These are phyloP conservation scores for Beauveria medogensis DNA, from an alignment of 2,329 filamentous ascomycete species.

Conservation along the genomic window DNA sequence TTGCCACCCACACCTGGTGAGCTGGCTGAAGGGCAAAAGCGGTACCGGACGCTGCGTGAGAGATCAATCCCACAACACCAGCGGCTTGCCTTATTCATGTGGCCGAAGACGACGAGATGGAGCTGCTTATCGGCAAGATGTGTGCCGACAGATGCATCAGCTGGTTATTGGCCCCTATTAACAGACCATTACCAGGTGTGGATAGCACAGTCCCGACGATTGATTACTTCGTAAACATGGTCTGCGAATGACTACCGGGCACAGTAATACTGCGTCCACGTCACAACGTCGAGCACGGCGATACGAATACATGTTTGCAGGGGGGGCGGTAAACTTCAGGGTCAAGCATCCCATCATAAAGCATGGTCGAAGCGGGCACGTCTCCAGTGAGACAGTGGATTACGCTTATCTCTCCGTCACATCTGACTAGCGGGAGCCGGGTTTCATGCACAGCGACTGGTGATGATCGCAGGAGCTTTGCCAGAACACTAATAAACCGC, in stretches of 20 bases:
- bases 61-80: neutral
- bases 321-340: neutral
- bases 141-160: neutral
- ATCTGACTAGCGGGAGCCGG: slow-evolving; percentile 1
- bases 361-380: slow-evolving; percentile 1
- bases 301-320: neutral
- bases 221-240: neutral
- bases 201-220: neutral
- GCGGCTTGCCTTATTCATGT: neutral
- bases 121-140: neutral
- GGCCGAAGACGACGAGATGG: neutral
- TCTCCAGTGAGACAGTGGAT: slow-evolving; percentile 10
- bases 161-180: neutral
- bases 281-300: neutral
- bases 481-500: neutral
- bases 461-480: neutral
- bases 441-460: neutral
- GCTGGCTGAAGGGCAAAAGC: neutral
- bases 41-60: slow-evolving; percentile 6
- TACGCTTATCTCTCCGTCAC: slow-evolving; percentile 12
- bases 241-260: neutral
- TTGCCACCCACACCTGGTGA: slow-evolving; percentile 10
- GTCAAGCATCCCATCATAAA: neutral
- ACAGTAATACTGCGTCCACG: slow-evolving; percentile 2
- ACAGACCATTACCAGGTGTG: neutral